Evolutionary conservation across 805 yeast species (phyloP), one percentile per base, ranked within the genome.

Genomic region (Nakazawaea wickerhamii): DNA sequence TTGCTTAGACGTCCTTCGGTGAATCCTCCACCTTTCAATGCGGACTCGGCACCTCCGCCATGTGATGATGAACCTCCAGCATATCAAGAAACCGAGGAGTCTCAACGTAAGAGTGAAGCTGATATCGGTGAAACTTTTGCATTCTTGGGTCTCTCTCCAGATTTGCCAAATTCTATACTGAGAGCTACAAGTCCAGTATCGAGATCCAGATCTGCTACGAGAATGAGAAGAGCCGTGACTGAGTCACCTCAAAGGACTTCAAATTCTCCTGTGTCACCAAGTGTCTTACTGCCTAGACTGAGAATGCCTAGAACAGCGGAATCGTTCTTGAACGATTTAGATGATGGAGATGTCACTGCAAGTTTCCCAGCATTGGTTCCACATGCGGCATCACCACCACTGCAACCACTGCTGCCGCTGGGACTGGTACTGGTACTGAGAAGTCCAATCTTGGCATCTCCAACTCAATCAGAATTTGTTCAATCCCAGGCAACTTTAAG

Each of bases 1-100:
- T 55, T 75, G 17, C 54, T 74, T 8, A 62, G 84, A 39, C 63
- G 68, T 49, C 85, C 84, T 14, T 68, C 79, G 4, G 52, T 66
- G 28, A 77, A 77, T 30, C 87, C 87, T 4, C 88, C 87, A 1
- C 75, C 85, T 4, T 81, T 82, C 48, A 75, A 66, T 9, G 73
- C 67, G 27, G 47, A 55, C 2, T 47, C 54, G 9, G 67, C 73
- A 2, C 72, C 72, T 3, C 61, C 64, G n/a, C 58, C 64, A 8
- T 46, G 52, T 35, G 35, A 41, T 18, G 42, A 47, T 25, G 38
- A 40, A 19, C 52, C 55, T 3, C 54, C 58, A 2, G 50, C 56
- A 3, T 53, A 53, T 33, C 36, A 41, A 18, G 45, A 41, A 15
- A 43, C 40, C 25, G 57, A 51, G 10, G 47, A 49, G 5, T 60